Base-by-base conservation (phyloP, 2,329 filamentous ascomycete species). In the Boeremia exigua region DNA sequence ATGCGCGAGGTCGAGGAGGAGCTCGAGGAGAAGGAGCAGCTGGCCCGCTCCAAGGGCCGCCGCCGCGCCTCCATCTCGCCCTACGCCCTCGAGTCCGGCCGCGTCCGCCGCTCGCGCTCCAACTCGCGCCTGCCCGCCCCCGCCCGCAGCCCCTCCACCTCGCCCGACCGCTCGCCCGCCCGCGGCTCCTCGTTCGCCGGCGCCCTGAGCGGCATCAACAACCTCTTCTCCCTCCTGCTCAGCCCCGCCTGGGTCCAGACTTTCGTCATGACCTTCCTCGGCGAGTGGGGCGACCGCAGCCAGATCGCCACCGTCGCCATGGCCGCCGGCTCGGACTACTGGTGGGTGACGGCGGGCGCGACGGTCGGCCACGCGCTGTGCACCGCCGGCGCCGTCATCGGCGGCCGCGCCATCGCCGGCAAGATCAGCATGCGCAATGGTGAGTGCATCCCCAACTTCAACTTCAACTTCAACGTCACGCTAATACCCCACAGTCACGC, bases 281-380 rank as follows among this genome's bases (percentile, higher is more conserved):
- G 95, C 36, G 95, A 99, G 76, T 99, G 95, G 95, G 95, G 95
- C 54, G 95, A 99, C 71, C 87, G 95, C 65, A 96, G 91, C 74
- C 95, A 99, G 79, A 98, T 99, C 69, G 95, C 95, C 19, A 99
- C 95, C 0, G 96, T 99, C 72, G 95, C 95, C 49, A 99, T 99
- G 95, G 95, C 95, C 45, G 94, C 95, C 30, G 95, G 95, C 17
- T 91, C 96, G 76, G 95, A 99, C 74, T 99, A 98, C 77, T 98
- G 94, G 94, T 97, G 92, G 90, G 95, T 99, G 32, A 97, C 92
- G 4, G 82, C 92, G 42, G 95, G 95, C 55, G 94, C 95, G 1
- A 86, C 95, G 32, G 82, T 86, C 42, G 95, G 95, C 9, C 95
- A 99, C 76, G 89, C 86, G 40, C 86, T 94, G 62, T 99, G 95